A percentile compares a stretch with the other conserved stretches of the same genome.
phyloP scores from a whole-genome alignment of 2,329 filamentous ascomycete genomes.

The Trematosphaeria pertusa region DNA sequence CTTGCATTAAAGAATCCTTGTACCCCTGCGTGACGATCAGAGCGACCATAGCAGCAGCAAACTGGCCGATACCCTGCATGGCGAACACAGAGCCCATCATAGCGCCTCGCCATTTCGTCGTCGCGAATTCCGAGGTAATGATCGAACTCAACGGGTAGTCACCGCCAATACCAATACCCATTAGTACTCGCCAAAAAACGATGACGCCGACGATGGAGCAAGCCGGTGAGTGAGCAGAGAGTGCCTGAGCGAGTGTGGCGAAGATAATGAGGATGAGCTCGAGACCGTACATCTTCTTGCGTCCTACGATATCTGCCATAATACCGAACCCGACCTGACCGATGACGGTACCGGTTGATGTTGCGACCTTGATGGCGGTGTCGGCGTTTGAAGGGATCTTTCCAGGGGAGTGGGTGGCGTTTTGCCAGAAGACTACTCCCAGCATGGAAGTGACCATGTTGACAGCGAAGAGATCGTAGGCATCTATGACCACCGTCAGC shows the following conservation, averaged over 20 bases:
- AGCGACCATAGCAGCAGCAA: slow-evolving; percentile 76
- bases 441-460: slow-evolving; percentile 65
- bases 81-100: slow-evolving; percentile 90
- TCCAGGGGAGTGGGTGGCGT: slow-evolving; percentile 48
- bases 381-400: slow-evolving; percentile 71
- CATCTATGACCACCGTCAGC: slow-evolving; percentile 41
- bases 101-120: slow-evolving; percentile 82
- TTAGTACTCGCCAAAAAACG: slow-evolving; percentile 49
- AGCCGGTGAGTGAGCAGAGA: slow-evolving; percentile 42
- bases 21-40: slow-evolving; percentile 76
- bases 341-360: slow-evolving; percentile 81
- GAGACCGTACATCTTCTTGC: slow-evolving; percentile 81
- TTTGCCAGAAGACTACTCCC: slow-evolving; percentile 77
- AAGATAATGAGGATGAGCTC: slow-evolving; percentile 50
- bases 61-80: slow-evolving; percentile 85
- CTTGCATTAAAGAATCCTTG: slow-evolving; percentile 65
- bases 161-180: slow-evolving; percentile 44
- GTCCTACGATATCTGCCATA: slow-evolving; percentile 77
- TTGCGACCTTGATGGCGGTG: slow-evolving; percentile 84
- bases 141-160: slow-evolving; percentile 76
- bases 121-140: slow-evolving; percentile 87
- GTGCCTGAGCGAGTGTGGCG: slow-evolving; percentile 48
- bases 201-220: slow-evolving; percentile 47
- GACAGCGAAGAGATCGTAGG: slow-evolving; percentile 72
- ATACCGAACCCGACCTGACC: slow-evolving; percentile 75